Evolutionary conservation across 345 rosid species (phyloP).

Genomic region (Eucalyptus cloeziana): DNA sequence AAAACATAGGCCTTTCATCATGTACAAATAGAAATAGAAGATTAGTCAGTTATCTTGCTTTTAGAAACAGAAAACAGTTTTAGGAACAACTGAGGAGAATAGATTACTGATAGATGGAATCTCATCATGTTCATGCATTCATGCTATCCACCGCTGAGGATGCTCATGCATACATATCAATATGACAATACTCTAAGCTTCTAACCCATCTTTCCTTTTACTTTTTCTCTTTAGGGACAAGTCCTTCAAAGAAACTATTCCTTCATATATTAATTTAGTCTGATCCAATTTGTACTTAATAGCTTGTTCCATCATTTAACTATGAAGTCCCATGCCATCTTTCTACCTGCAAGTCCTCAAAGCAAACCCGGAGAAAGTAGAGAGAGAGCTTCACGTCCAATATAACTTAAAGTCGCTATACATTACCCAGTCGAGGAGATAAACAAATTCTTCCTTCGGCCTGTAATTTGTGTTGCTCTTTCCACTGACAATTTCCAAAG

Average conservation of each 20-base stretch:
- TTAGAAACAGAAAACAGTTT: neutral
- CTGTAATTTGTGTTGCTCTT: constrained; percentile 92
- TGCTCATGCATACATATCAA: neutral
- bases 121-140: neutral
- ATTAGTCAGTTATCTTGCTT: neutral
- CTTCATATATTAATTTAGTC: neutral
- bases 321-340: neutral
- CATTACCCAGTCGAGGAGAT: constrained; percentile 87
- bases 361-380: neutral
- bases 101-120: neutral
- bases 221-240: neutral
- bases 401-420: neutral
- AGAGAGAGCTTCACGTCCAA: neutral
- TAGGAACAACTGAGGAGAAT: neutral
- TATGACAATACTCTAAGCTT: neutral
- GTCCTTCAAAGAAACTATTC: neutral
- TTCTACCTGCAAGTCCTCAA: neutral
- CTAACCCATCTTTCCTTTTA: neutral
- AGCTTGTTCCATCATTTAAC: neutral
- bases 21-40: neutral
- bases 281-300: neutral
- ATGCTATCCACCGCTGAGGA: neutral
- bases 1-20: constrained; percentile 62
- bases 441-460: constrained; percentile 90
- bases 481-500: constrained; percentile 80